Evolutionary conservation across 2,329 filamentous ascomycete species (phyloP), one percentile per base, ranked within the genome.

Genomic region (Aspergillus sojae): DNA sequence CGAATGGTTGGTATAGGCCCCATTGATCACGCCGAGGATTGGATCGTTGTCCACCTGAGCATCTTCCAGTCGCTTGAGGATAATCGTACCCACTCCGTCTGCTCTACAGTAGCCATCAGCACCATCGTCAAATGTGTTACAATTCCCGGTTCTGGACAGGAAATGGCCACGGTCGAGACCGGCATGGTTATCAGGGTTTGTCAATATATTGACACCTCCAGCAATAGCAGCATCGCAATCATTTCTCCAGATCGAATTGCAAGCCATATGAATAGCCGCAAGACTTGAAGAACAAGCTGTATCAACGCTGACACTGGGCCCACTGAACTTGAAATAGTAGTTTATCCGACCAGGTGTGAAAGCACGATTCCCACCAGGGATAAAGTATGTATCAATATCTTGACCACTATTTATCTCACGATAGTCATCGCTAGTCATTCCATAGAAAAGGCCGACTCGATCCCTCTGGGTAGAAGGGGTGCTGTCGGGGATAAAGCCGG

Each of bases 71-170:
- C 92, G 85, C 83, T 96, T 96, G 56, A 95, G 80, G 26, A 95
- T 84, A 56, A 95, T 84, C 0, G 89, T 89, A 1, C 88, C 91
- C 65, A 91, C 90, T 21, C 87, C 89, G 70, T 95, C 92, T 60
- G 88, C 91, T 74, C 92, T 88, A 79, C 91, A 94, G 78, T 95
- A 94, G 1, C 92, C 92, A 77, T 94, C 91, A 3, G 92, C 92
- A 45, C 84, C 87, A 67, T 92, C 89, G 75, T 94, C 91, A 73
- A 92, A 95, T 0, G 91, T 92, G 72, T 92, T 91, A 78, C 91
- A 94, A 65, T 88, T 86, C 7, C 91, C 90, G 58, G 86, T 91
- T 12, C 58, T 55, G 34, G 90, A 92, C 68, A 94, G 80, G 79
- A 94, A 94, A 71, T 92, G 89, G 14, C 90, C 91, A 69, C 90